Evolutionary conservation across 2,329 filamentous ascomycete genomes (phyloP), one percentile per base, ranked within the genome.

Genomic region (Xylaria sp.): DNA sequence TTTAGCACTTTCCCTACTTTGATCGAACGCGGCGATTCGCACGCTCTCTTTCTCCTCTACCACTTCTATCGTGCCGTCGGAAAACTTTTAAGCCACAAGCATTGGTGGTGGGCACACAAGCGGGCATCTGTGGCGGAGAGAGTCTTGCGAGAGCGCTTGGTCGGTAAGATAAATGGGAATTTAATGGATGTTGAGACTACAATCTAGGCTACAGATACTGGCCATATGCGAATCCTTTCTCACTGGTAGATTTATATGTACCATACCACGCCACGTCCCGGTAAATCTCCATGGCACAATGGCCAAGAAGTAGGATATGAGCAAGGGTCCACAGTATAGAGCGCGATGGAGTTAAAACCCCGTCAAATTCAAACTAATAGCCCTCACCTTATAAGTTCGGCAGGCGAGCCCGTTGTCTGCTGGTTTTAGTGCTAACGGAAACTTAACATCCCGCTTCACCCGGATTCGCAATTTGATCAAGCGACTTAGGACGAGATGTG

Each of bases 61-160:
- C 62, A 68, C 33, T 68, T 68, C 33, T 68, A 68, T 25, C 66
- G 66, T 31, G 55, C 62, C 3, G 66, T 58, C 2, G 61, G 62
- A 15, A 62, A 65, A 36, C 56, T 68, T 41, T 41, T 68, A 18
- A 23, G 49, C 8, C 28, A 43, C 0, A 31, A 51, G 3, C 39
- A 61, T 36, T 68, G 62, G 62, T 68, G 66, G 66, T 68, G 66
- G 66, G 66, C 66, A 39, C 62, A 61, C 10, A 65, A 49, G 18
- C 55, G 66, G 25, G 62, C 66, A 20, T 51, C 15, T 39, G 51
- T 59, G n/a, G 62, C 57, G n/a, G 66, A 65, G 49, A n/a, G 43
- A 0, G 61, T 64, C 12, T 52, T 67, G 48, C 52, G 59, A 12
- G 39, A 59, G 25, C 48, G 61, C 12, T 23, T 67, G 13, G 23